Percentiles rank a stretch among this genome's conserved stretches.
phyloP scores from a whole-genome alignment of 306 rosid genomes.

The Ochetophila trinervis region DNA sequence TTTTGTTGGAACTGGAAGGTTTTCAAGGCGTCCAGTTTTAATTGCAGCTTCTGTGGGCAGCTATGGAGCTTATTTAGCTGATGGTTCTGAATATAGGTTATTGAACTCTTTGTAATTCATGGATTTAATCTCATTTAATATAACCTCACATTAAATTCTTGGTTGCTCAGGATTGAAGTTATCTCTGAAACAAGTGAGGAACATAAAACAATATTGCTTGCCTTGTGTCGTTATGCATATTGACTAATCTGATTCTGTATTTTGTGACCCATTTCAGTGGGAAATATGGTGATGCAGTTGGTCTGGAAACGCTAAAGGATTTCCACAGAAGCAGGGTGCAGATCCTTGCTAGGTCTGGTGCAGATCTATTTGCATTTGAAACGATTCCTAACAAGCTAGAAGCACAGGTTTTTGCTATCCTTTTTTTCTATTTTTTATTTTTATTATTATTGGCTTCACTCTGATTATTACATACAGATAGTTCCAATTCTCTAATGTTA shows the following conservation, averaged over 20 bases:
- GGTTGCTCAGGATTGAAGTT: too few species aligned
- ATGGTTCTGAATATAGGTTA: slow-evolving; percentile 63
- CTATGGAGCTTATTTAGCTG: slow-evolving; percentile 85
- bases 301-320: slow-evolving; percentile 56
- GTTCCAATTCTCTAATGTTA: too few species aligned
- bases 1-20: slow-evolving; percentile 28
- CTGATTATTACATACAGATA: not conserved
- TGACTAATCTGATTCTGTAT: not conserved
- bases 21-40: slow-evolving; percentile 46
- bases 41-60: slow-evolving; percentile 95
- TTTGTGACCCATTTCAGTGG: slow-evolving; percentile 47
- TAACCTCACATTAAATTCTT: not conserved
- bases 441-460: not conserved
- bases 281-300: slow-evolving; percentile 62
- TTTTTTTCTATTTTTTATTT: not conserved
- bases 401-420: slow-evolving; percentile 49
- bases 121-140: too few species aligned
- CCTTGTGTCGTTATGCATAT: not conserved
- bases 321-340: slow-evolving; percentile 79
- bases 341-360: slow-evolving; percentile 69
- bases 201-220: not conserved
- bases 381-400: slow-evolving; percentile 81
- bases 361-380: slow-evolving; percentile 86
- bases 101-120: slow-evolving; percentile 5
- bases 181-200: not conserved